A percentile compares a stretch with the other conserved stretches of the same genome.
These are phyloP conservation scores for Dioscorea zingiberensis DNA, from an alignment of 106 monocot species.

Conservation along the genomic window DNA sequence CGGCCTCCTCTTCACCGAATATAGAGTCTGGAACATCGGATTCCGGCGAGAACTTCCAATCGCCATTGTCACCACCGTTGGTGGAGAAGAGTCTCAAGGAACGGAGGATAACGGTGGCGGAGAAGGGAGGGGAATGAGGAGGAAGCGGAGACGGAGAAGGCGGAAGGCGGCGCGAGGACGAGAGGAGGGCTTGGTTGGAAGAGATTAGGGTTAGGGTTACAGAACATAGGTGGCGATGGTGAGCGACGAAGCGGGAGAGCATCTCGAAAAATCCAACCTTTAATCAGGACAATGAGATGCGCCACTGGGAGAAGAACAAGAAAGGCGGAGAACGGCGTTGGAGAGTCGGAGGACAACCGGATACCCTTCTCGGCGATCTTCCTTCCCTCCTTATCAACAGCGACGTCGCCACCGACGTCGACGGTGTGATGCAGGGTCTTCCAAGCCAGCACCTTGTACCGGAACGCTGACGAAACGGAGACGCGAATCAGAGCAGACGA, in stretches of 20 bases:
- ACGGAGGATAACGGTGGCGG: not conserved
- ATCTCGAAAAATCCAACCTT: constrained; percentile 4
- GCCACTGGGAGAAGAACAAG: not conserved
- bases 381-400: constrained; percentile 1
- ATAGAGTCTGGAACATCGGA: constrained; percentile 25
- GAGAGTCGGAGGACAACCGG: constrained; percentile 1
- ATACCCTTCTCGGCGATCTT: constrained; percentile 20
- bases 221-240: constrained; percentile 21
- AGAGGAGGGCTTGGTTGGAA: not conserved
- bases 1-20: constrained; percentile 20
- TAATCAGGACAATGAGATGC: not conserved
- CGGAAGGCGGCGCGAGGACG: not conserved
- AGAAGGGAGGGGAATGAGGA: not conserved
- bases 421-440: not conserved
- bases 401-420: not conserved
- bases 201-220: constrained; percentile 17
- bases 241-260: constrained; percentile 34
- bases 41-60: constrained; percentile 44
- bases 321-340: not conserved
- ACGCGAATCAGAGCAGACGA: constrained; percentile 13
- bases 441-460: constrained; percentile 14
- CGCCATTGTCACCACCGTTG: constrained; percentile 15
- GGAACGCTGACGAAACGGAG: constrained; percentile 1
- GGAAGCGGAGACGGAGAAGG: not conserved
- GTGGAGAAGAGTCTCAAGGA: constrained; percentile 24